Base-by-base conservation (phyloP, 2,329 filamentous ascomycete species). In the Monosporascus sp. region DNA sequence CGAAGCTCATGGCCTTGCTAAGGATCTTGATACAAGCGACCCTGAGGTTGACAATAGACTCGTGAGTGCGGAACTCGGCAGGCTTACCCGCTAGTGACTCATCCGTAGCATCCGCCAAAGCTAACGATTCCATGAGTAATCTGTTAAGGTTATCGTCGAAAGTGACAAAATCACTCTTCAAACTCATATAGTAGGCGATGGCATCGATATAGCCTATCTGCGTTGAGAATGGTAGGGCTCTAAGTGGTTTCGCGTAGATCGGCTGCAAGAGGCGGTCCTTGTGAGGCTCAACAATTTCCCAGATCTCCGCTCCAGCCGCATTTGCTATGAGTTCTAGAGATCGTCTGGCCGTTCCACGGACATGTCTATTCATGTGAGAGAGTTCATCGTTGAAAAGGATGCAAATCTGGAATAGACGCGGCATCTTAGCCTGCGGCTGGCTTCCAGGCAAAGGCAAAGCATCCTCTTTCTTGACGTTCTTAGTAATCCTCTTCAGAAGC, bases 191-290 rank as follows among this genome's bases (percentile, higher is more conserved):
- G 71, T 95, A 99, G 0, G 91, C 96, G 66, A 99, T 91, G 1
- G 94, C 94, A 68, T 99, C 95, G 61, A 99, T 97, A 66, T 96
- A 97, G 4, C 94, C 95, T 61, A 99, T 99, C 73, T 99, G 95
- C 3, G 91, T 93, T 5, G 90, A 82, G 66, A 99, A 99, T 0
- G 94, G 94, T 56, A 99, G 76, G 1, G 94, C 95, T 56, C 94
- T 84, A 20, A 99, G 73, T 16, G 94, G 94, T 69, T 99, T 99
- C 61, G 90, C 90, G 75, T 94, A 99, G 48, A 99, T 97, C 0
- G 92, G 91, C 55, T 86, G 81, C n/a, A 97, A 77, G 37, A 97
- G 81, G 34, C 91, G 83, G 55, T 97, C 92, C 71, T 94, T 96
- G 64, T 96, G 90, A 1, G 92, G 92, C 59, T 88, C 85, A 40